Evolutionary conservation across 805 yeast species (phyloP).

Genomic region (Wickerhamomyces sydowiorum): DNA sequence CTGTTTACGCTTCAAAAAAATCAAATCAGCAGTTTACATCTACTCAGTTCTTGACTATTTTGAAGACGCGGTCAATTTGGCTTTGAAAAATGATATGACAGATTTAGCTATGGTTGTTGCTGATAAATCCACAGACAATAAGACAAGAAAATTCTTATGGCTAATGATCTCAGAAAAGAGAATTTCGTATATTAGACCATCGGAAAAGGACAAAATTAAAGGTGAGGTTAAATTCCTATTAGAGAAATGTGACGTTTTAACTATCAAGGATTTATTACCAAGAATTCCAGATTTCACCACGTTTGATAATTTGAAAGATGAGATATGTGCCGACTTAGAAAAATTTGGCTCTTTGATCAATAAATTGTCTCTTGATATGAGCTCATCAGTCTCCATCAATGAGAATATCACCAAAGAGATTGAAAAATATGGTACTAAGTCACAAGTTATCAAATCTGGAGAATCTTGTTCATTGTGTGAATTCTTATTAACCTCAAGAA

Average conservation of each 20-base stretch:
- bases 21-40: constrained; percentile 66
- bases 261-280: constrained; percentile 78
- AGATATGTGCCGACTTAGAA: constrained; percentile 75
- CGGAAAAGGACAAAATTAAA: constrained; percentile 23
- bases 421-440: constrained; percentile 42
- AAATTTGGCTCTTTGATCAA: constrained; percentile 61
- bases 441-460: constrained; percentile 72
- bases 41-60: constrained; percentile 61
- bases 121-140: constrained; percentile 45
- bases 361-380: constrained; percentile 68
- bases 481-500: constrained; percentile 63
- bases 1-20: constrained; percentile 53
- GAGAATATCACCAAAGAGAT: constrained; percentile 59
- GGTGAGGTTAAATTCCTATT: constrained; percentile 28
- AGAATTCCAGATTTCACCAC: constrained; percentile 79
- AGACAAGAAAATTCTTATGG: constrained; percentile 69
- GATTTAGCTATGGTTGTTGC: constrained; percentile 56
- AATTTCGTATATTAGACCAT: constrained; percentile 19
- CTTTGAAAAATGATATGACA: constrained; percentile 53
- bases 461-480: constrained; percentile 73
- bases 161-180: constrained; percentile 41
- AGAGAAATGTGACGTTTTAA: constrained; percentile 43
- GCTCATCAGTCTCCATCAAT: constrained; percentile 57
- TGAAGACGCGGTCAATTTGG: constrained; percentile 77
- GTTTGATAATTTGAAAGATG: constrained; percentile 78